Conservation (phyloP, 495 filamentous ascomycete genomes). For the Talaromyces nanjingensis region DNA sequence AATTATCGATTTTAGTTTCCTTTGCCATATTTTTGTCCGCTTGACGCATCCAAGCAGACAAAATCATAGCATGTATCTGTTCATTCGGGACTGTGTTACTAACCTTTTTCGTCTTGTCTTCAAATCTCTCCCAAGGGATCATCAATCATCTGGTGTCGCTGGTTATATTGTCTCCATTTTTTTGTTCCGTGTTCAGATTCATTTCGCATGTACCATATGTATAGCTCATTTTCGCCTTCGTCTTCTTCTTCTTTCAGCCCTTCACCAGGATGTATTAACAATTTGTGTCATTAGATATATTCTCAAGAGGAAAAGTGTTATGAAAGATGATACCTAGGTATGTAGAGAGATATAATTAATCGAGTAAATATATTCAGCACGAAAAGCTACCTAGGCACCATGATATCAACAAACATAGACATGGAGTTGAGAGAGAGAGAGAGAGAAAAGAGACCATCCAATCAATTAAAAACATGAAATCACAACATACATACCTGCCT, state of each 20-base stretch:
- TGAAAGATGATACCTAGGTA: too few species aligned
- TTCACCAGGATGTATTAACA: slow-evolving; percentile 7
- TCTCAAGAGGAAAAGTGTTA: background rate
- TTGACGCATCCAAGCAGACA: background rate
- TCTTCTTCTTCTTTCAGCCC: background rate
- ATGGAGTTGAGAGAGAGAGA: too few species aligned
- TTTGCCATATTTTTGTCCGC: background rate
- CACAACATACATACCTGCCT: too few species aligned
- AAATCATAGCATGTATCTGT: background rate
- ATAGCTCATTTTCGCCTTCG: background rate
- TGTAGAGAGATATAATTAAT: background rate
- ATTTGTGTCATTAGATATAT: background rate
- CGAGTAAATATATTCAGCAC: background rate
- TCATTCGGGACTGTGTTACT: slow-evolving; percentile 1
- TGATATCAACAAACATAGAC: too few species aligned
- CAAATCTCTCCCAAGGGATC: background rate
- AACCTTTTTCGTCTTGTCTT: background rate
- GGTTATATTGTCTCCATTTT: background rate
- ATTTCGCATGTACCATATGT: slow-evolving; percentile 1
- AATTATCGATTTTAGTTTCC: background rate
- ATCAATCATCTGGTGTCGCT: background rate
- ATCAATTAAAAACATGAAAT: too few species aligned
- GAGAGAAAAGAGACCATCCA: too few species aligned
- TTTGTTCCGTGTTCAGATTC: background rate
- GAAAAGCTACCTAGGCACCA: too few species aligned